phyloP scores from a whole-genome alignment of 306 rosid genomes.

The Bauhinia variegata region DNA sequence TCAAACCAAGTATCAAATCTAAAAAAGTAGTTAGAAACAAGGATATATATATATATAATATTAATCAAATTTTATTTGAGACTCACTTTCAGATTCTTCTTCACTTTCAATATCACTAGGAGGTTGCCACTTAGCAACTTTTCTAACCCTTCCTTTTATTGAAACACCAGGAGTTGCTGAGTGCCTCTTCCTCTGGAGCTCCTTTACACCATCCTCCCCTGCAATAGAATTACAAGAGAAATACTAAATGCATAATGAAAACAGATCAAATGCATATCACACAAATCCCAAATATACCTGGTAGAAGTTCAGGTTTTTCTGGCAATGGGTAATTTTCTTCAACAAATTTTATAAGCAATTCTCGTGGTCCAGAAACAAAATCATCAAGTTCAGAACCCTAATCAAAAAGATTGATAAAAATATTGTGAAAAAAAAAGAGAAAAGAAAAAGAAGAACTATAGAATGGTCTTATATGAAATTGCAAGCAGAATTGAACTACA shows the following conservation, averaged over 20 bases:
- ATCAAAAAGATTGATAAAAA: constrained; percentile 24
- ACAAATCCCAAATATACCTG: constrained; percentile 55
- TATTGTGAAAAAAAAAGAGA: too few species aligned
- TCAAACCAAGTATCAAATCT: constrained; percentile 9
- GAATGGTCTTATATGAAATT: constrained; percentile 30
- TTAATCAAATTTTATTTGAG: constrained; percentile 34
- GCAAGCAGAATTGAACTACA: constrained; percentile 44
- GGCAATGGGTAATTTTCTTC: constrained; percentile 98
- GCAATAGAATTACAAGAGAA: constrained; percentile 33
- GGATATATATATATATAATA: constrained; percentile 33
- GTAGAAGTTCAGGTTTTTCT: constrained; percentile 86
- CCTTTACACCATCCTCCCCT: constrained; percentile 95
- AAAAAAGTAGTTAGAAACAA: constrained; percentile 8
- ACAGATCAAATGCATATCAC: constrained; percentile 34
- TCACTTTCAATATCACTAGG: constrained; percentile 84
- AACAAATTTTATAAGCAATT: constrained; percentile 88
- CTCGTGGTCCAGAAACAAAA: constrained; percentile 98
- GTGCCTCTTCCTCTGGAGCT: constrained; percentile 96
- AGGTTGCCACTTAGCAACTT: constrained; percentile 83
- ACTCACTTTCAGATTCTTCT: constrained; percentile 90
- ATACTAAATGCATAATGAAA: constrained; percentile 25
- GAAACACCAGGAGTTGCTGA: constrained; percentile 88
- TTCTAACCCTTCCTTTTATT: constrained; percentile 88
- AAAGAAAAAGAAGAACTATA: constrained; percentile 15
- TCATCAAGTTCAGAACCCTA: constrained; percentile 99